These are phyloP conservation scores for Poa pratensis DNA, from an alignment of 176 grass and related monocot genomes.

Conservation along the genomic window DNA sequence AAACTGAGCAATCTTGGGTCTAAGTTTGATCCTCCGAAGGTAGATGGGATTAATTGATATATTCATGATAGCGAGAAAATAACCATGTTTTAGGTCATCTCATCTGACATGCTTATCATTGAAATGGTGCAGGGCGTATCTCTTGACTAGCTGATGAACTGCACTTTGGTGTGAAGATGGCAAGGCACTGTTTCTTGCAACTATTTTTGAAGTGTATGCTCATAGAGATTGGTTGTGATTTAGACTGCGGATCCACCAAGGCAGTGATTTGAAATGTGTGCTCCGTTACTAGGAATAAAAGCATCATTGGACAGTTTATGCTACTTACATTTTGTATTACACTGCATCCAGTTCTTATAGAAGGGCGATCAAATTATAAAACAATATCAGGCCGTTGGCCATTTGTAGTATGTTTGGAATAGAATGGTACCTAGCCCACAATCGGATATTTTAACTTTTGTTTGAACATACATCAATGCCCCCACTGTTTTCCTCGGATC, in stretches of 20 bases:
- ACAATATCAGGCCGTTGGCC: background rate
- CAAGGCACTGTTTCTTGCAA: background rate
- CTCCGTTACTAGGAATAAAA: constrained; percentile 40
- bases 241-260: background rate
- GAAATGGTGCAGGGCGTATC: constrained; percentile 60
- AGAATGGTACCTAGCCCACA: background rate
- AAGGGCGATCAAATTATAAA: background rate
- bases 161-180: constrained; percentile 15
- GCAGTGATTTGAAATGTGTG: background rate
- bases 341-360: constrained; percentile 15
- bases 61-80: background rate
- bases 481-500: background rate
- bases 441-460: background rate
- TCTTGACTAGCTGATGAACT: constrained; percentile 45
- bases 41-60: constrained; percentile 18
- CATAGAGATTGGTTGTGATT: background rate
- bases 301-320: background rate
- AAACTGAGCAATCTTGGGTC: constrained; percentile 94
- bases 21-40: constrained; percentile 86
- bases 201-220: background rate
- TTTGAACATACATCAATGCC: background rate
- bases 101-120: constrained; percentile 30
- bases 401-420: background rate
- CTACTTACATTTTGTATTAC: background rate
- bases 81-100: constrained; percentile 21